phyloP scores from a whole-genome alignment of 2,329 filamentous ascomycete species.

The Scedosporium aurantiacum region DNA sequence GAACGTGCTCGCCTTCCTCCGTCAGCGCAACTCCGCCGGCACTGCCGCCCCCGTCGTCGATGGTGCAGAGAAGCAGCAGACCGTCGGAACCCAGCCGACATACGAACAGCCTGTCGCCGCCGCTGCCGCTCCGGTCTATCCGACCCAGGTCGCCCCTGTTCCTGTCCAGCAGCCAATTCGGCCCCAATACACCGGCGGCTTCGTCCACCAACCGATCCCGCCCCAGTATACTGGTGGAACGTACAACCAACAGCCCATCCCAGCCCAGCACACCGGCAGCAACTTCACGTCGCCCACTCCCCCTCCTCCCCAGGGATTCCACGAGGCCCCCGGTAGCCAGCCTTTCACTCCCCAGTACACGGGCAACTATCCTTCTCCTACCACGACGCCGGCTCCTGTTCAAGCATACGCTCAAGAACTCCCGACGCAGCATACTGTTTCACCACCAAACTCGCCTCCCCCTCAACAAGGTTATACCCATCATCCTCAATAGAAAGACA shows the following conservation, averaged over 20 bases:
- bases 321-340: slow-evolving; percentile 1
- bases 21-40: slow-evolving; percentile 24
- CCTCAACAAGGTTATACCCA: background rate
- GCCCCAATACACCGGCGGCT: slow-evolving; percentile 4
- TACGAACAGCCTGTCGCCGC: slow-evolving; percentile 13
- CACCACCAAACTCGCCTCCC: background rate
- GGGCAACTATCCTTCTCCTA: background rate
- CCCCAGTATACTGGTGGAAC: background rate
- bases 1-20: slow-evolving; percentile 23
- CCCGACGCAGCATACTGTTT: background rate
- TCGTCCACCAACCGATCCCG: background rate
- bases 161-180: background rate
- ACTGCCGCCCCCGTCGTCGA: slow-evolving; percentile 13
- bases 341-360: background rate
- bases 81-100: background rate
- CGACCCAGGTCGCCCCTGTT: background rate
- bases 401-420: slow-evolving; percentile 3
- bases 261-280: background rate
- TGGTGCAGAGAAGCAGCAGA: slow-evolving; percentile 21
- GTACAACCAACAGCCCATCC: background rate
- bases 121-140: background rate
- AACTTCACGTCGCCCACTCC: background rate
- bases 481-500: background rate
- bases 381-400: background rate
- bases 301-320: background rate